phyloP scores from a whole-genome alignment of 1,284 basidiomycete genomes.

The Crepidotus sp. region DNA sequence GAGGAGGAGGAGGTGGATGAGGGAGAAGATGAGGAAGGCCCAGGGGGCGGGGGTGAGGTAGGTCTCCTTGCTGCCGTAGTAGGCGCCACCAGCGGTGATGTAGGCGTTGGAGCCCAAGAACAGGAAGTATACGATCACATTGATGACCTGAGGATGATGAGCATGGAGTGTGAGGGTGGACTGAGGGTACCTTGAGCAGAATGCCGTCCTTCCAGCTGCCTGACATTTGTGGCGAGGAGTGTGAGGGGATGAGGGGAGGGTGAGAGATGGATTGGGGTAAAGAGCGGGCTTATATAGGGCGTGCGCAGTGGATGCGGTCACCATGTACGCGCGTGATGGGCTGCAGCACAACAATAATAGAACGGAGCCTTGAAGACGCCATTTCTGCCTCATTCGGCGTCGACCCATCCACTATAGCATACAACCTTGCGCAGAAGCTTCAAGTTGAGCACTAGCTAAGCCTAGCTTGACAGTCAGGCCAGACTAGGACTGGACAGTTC shows the following conservation, averaged over 20 bases:
- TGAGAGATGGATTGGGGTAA: neutral
- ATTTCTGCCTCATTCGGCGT: too few species aligned
- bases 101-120: conserved; percentile 89
- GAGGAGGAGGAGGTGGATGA: conserved; percentile 82
- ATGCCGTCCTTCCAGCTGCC: conserved; percentile 69
- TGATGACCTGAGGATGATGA: conserved; percentile 47
- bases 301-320: too few species aligned
- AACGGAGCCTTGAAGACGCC: too few species aligned
- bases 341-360: too few species aligned
- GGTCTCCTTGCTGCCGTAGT: conserved; percentile 67
- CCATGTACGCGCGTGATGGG: too few species aligned
- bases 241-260: neutral
- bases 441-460: too few species aligned
- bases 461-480: too few species aligned
- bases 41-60: conserved; percentile 88
- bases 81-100: conserved; percentile 49
- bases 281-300: neutral
- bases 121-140: conserved; percentile 69
- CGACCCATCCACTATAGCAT: too few species aligned
- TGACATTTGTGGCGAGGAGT: conserved; percentile 34
- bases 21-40: conserved; percentile 78
- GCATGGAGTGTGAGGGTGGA: neutral
- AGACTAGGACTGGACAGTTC: too few species aligned
- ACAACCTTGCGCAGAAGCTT: too few species aligned
- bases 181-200: conserved; percentile 55